phyloP scores from a whole-genome alignment of 768 basidiomycete species.

The Termitomyces sp. region DNA sequence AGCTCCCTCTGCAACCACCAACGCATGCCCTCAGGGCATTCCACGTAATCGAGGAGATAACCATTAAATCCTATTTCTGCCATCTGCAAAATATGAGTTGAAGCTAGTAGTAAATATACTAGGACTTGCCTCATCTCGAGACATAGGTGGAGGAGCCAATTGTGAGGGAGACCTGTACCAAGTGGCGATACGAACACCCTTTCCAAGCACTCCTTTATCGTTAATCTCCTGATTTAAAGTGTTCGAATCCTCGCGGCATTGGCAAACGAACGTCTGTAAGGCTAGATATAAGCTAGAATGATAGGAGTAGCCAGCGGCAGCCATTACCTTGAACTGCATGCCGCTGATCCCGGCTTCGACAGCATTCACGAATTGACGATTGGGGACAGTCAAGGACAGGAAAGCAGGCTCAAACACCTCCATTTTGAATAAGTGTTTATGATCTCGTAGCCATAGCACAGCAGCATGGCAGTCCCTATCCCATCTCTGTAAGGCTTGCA shows the following conservation, averaged over 20 bases:
- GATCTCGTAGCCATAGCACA: slow-evolving; percentile 69
- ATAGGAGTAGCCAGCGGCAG: neutral
- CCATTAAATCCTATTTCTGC: slow-evolving; percentile 65
- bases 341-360: slow-evolving; percentile 70
- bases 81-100: slow-evolving; percentile 42
- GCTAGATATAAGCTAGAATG: neutral
- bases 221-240: slow-evolving; percentile 65
- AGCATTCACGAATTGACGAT: slow-evolving; percentile 56
- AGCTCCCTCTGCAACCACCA: slow-evolving; percentile 65
- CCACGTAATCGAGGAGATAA: slow-evolving; percentile 79
- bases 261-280: slow-evolving; percentile 79
- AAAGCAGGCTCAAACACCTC: slow-evolving; percentile 85
- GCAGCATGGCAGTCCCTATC: slow-evolving; percentile 62
- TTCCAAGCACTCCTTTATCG: slow-evolving; percentile 54
- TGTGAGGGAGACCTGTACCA: slow-evolving; percentile 59
- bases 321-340: slow-evolving; percentile 58
- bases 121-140: slow-evolving; percentile 47
- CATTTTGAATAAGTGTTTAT: slow-evolving; percentile 67
- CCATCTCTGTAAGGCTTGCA: slow-evolving; percentile 46
- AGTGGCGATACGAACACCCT: slow-evolving; percentile 53
- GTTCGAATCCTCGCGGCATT: slow-evolving; percentile 79
- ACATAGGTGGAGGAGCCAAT: slow-evolving; percentile 52
- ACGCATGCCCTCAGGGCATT: slow-evolving; percentile 70
- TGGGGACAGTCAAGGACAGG: slow-evolving; percentile 66
- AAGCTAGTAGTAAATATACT: neutral